These are phyloP conservation scores for Dendrostoma leiphaemia DNA, from an alignment of 2,329 filamentous ascomycete species.

Conservation along the genomic window DNA sequence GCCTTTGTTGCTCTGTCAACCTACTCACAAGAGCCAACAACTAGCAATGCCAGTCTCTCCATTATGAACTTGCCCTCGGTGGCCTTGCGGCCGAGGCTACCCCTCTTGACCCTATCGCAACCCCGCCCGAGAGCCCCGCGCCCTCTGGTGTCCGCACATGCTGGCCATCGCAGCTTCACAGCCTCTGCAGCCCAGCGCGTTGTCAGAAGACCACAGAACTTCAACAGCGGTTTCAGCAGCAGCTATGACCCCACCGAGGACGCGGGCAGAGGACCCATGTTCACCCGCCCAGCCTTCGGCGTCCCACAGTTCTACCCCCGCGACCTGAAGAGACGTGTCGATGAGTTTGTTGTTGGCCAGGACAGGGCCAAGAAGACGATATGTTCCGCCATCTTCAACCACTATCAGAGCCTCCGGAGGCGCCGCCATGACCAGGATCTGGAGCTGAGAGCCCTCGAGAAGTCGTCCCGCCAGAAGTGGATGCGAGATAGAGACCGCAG, in stretches of 20 bases:
- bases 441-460: slow-evolving; percentile 57
- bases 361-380: slow-evolving; percentile 92
- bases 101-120: slow-evolving; percentile 16
- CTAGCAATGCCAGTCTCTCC: slow-evolving; percentile 7
- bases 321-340: slow-evolving; percentile 82
- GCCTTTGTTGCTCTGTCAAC: not conserved
- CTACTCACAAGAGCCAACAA: not conserved
- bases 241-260: slow-evolving; percentile 57
- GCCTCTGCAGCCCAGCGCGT: slow-evolving; percentile 26
- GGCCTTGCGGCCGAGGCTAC: slow-evolving; percentile 18
- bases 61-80: slow-evolving; percentile 14
- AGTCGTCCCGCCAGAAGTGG: slow-evolving; percentile 67
- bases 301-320: slow-evolving; percentile 64
- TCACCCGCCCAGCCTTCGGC: slow-evolving; percentile 54
- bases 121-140: slow-evolving; percentile 7
- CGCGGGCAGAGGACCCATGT: slow-evolving; percentile 57
- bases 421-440: slow-evolving; percentile 74
- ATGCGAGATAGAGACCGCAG: slow-evolving; percentile 60
- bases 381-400: slow-evolving; percentile 91
- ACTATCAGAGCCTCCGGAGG: slow-evolving; percentile 85
- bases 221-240: slow-evolving; percentile 57
- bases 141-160: not conserved
- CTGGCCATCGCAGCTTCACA: slow-evolving; percentile 26
- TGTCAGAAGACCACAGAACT: slow-evolving; percentile 43
- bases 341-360: slow-evolving; percentile 95